These are phyloP conservation scores for Cajanus cajan DNA, from an alignment of 306 rosid species.

Conservation along the genomic window DNA sequence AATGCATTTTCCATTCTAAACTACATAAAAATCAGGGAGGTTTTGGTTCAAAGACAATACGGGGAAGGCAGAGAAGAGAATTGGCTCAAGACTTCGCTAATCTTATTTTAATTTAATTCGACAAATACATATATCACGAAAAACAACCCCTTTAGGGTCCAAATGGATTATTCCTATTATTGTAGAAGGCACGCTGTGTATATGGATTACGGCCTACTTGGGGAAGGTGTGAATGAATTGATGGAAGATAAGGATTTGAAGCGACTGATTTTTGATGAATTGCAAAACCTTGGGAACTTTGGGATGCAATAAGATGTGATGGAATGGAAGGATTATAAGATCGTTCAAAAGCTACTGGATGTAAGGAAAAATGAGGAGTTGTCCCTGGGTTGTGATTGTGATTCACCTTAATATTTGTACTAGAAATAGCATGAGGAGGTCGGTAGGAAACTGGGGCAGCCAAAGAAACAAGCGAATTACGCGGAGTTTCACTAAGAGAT, in stretches of 20 bases:
- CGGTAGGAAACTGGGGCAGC: background rate
- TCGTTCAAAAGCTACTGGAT: conserved; percentile 5
- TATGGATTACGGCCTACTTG: background rate
- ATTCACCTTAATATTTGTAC: conserved; percentile 19
- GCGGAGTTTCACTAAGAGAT: background rate
- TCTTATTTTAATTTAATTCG: background rate
- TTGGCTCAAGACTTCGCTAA: background rate
- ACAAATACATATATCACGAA: background rate
- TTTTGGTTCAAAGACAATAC: background rate
- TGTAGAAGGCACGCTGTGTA: background rate
- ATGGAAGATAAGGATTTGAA: conserved; percentile 10
- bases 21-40: background rate
- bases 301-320: background rate
- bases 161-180: conserved; percentile 3
- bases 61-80: background rate
- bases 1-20: background rate
- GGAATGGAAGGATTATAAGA: background rate
- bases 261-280: conserved; percentile 13
- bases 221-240: conserved; percentile 21
- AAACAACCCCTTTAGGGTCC: background rate
- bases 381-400: background rate
- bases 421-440: conserved; percentile 15
- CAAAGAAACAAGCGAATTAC: background rate
- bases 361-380: conserved; percentile 10
- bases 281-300: conserved; percentile 1